phyloP scores from a whole-genome alignment of 1,139 yeast genomes.

The Meyerozyma athensensis region DNA sequence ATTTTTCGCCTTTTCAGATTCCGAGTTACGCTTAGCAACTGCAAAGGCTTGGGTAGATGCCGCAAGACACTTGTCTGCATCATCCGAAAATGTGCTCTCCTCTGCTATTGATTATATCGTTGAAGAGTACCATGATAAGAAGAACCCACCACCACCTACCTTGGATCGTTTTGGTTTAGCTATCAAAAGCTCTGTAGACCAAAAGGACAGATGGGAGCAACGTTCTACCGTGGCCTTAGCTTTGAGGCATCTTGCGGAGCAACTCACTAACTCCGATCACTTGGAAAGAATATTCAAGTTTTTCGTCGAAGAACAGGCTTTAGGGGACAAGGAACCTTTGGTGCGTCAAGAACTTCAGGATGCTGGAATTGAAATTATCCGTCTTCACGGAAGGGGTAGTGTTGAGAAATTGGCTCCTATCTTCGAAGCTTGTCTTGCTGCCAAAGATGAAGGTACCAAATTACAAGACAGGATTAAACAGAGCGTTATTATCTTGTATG shows the following conservation, averaged over 20 bases:
- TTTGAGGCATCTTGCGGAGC: slow-evolving; percentile 52
- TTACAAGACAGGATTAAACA: slow-evolving; percentile 67
- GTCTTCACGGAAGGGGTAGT: slow-evolving; percentile 54
- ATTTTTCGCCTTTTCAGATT: slow-evolving; percentile 50
- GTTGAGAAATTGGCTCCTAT: slow-evolving; percentile 73
- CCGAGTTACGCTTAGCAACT: slow-evolving; percentile 63
- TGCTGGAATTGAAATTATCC: slow-evolving; percentile 76
- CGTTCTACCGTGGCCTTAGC: slow-evolving; percentile 79
- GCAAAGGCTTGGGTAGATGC: slow-evolving; percentile 54
- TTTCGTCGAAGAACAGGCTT: slow-evolving; percentile 55
- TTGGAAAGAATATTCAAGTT: slow-evolving; percentile 54
- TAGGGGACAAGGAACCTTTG: slow-evolving; percentile 67
- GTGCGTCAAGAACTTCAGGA: slow-evolving; percentile 83
- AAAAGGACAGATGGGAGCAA: slow-evolving; percentile 76
- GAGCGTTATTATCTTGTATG: slow-evolving; percentile 79
- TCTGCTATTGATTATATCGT: slow-evolving; percentile 41
- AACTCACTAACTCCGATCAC: slow-evolving; percentile 29
- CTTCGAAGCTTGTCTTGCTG: slow-evolving; percentile 59
- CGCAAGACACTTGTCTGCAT: neutral
- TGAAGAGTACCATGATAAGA: slow-evolving; percentile 51
- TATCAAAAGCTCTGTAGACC: slow-evolving; percentile 54
- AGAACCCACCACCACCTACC: slow-evolving; percentile 73
- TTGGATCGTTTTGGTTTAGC: slow-evolving; percentile 78
- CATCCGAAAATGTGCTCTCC: slow-evolving; percentile 27
- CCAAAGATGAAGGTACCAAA: slow-evolving; percentile 40